Evolutionary conservation across 176 grass and related monocot genomes (phyloP).

Genomic region (Bonia amplexicaulis): DNA sequence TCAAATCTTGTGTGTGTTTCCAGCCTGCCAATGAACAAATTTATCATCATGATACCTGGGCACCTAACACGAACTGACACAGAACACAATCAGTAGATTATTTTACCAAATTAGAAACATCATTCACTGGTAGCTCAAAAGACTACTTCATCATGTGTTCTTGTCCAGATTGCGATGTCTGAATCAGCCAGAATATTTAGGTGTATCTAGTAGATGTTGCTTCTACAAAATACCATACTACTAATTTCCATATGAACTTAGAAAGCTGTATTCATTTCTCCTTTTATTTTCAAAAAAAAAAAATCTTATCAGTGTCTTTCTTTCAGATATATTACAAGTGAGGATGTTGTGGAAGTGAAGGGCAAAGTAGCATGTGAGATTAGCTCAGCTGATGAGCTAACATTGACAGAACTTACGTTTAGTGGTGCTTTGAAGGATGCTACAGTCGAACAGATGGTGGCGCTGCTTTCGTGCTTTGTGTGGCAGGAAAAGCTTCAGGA

Average conservation of each 20-base stretch:
- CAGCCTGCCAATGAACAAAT: background rate
- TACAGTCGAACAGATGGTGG: slow-evolving; percentile 82
- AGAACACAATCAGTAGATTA: background rate
- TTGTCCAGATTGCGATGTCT: background rate
- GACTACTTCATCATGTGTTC: background rate
- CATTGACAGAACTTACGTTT: slow-evolving; percentile 91
- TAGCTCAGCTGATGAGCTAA: slow-evolving; percentile 73
- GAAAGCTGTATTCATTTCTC: background rate
- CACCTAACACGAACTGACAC: background rate
- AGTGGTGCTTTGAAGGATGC: slow-evolving; percentile 80
- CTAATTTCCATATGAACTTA: background rate
- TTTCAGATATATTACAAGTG: slow-evolving; percentile 50
- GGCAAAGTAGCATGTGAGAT: slow-evolving; percentile 93
- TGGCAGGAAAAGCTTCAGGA: slow-evolving; percentile 92
- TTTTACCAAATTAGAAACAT: background rate
- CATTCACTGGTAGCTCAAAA: background rate
- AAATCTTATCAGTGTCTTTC: slow-evolving; percentile 10
- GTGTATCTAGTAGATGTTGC: background rate
- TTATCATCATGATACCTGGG: background rate
- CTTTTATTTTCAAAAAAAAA: background rate
- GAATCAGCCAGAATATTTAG: background rate
- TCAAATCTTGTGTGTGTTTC: background rate
- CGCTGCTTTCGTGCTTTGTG: slow-evolving; percentile 87
- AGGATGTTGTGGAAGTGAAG: slow-evolving; percentile 87
- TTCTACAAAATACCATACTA: background rate